These are phyloP conservation scores for Sarocladium oryzae DNA, from an alignment of 2,329 filamentous ascomycete species.

Conservation along the genomic window DNA sequence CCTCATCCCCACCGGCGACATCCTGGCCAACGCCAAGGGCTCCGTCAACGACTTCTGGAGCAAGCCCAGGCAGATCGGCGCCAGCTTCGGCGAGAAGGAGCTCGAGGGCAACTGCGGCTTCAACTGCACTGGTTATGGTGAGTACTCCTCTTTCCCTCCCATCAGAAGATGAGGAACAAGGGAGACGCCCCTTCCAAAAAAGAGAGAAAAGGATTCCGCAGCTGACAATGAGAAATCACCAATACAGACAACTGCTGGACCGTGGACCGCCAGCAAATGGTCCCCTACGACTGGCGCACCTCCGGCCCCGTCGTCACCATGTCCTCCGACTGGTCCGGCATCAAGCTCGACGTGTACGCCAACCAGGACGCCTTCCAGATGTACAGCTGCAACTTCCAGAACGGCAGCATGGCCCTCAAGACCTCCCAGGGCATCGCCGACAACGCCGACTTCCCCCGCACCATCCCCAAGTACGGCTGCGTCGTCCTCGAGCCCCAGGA, in stretches of 20 bases:
- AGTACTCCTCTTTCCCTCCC: no score
- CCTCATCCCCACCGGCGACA: conserved; percentile 68
- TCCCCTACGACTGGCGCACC: conserved; percentile 57
- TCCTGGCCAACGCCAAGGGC: conserved; percentile 60
- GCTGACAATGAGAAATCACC: no score
- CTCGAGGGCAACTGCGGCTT: conserved; percentile 70
- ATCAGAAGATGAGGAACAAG: no score
- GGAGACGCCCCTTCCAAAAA: no score
- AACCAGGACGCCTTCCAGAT: conserved; percentile 87
- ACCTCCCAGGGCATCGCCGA: conserved; percentile 58
- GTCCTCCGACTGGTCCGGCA: conserved; percentile 70
- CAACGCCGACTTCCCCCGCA: conserved; percentile 47
- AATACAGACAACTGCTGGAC: conserved; percentile 59
- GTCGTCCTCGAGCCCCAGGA: conserved; percentile 88
- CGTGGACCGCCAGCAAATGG: conserved; percentile 53
- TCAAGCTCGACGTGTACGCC: conserved; percentile 71
- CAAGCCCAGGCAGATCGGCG: conserved; percentile 69
- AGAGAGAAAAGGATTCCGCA: neutral
- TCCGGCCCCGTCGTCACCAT: conserved; percentile 58
- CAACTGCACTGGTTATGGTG: conserved; percentile 80
- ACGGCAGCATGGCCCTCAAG: conserved; percentile 66
- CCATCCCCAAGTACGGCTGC: conserved; percentile 72
- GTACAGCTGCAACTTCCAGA: conserved; percentile 74
- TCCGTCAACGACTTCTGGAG: conserved; percentile 81
- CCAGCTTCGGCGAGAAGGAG: conserved; percentile 56